phyloP scores from a whole-genome alignment of 495 filamentous ascomycete genomes.

The Penicillium malachiteum region DNA sequence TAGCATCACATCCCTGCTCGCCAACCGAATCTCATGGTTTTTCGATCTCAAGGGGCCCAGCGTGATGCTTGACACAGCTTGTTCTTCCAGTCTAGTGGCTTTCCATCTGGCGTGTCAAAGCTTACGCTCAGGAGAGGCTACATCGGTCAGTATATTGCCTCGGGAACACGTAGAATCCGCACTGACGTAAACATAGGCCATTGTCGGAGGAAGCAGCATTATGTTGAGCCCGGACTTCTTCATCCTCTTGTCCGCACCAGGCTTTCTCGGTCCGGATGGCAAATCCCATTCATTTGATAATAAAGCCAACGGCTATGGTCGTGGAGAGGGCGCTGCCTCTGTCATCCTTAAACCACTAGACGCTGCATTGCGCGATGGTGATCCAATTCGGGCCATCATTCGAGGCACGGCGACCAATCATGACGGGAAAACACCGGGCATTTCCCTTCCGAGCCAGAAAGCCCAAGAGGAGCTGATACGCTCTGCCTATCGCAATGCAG shows the following conservation, averaged over 20 bases:
- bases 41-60: slow-evolving; percentile 50
- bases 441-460: slow-evolving; percentile 20
- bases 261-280: neutral
- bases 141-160: too few species aligned
- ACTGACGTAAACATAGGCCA: too few species aligned
- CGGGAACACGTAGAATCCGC: too few species aligned
- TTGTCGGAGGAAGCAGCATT: too few species aligned
- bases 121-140: too few species aligned
- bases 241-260: neutral
- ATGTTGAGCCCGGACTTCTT: neutral
- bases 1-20: too few species aligned
- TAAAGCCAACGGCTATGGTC: slow-evolving; percentile 37
- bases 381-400: slow-evolving; percentile 38
- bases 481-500: neutral
- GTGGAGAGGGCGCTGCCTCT: slow-evolving; percentile 35
- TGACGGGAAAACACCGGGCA: slow-evolving; percentile 26
- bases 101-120: neutral
- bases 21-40: slow-evolving; percentile 48
- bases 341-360: slow-evolving; percentile 34
- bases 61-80: slow-evolving; percentile 52
- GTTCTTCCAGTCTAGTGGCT: slow-evolving; percentile 9
- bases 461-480: slow-evolving; percentile 30
- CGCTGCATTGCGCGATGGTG: slow-evolving; percentile 30
- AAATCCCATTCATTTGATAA: slow-evolving; percentile 25
- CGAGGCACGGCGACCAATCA: slow-evolving; percentile 45